Base-by-base conservation (phyloP, 768 basidiomycete species). In the Leucosporidium creatinivorum region DNA sequence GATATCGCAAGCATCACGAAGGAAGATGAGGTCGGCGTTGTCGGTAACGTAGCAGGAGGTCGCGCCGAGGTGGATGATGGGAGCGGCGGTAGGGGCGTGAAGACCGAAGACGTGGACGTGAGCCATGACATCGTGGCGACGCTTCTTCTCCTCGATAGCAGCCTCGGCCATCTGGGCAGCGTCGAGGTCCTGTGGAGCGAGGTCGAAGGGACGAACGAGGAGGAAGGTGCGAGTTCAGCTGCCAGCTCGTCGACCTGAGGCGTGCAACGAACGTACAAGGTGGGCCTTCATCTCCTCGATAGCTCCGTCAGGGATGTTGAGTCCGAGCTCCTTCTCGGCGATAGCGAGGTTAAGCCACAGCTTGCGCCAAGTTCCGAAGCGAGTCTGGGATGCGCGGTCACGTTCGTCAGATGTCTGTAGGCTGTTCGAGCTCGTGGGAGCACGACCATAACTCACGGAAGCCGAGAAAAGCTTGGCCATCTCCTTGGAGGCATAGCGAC, bases 11-110 rank as follows among this genome's bases (percentile, higher is more conserved):
- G 88, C 96, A 63, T 87, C 84, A 68, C 89, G 91, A 47, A 98
- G 82, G 81, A 99, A 99, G 78, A 98, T 98, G 58, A 99, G 83
- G 80, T 99, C 96, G 60, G 96, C 94, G 78, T 99, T 99, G 80
- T 99, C 96, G 33, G 96, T 98, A 63, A 98, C 96, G 80, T 93
- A 99, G 80, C 96, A 99, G 2, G 94, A 98, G 13, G 96, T 99
- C 33, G 94, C 94, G 54, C 94, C 94, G 52, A 98, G 80, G 77
- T 91, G 75, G 51, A 74, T 76, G 69, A 75, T 76, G 17, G 69
- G 69, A 7, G 74, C 76, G 3, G 70, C 73, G 39, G 73, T 67
- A 21, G 75, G 70, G 39, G 62, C 64, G 48, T 73, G 66, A 25
- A 63, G 33, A 12, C 58, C 58, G 77, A 97, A 99, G 5, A 93